Base-by-base conservation (phyloP, 306 rosid species). In the Dicorynia guianensis region DNA sequence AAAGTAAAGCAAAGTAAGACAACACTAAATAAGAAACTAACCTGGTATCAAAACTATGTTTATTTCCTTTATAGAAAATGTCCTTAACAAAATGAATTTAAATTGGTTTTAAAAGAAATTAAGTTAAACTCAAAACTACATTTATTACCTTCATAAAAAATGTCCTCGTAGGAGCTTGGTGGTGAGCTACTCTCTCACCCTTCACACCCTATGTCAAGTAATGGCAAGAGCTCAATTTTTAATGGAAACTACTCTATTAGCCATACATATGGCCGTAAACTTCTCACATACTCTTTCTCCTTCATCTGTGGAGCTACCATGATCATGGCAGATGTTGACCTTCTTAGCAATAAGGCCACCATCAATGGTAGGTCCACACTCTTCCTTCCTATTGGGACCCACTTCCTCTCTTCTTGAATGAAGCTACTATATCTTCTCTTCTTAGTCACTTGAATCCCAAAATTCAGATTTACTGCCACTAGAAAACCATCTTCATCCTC, bases 401-500 rank as follows among this genome's bases (percentile, higher is more conserved):
- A 90, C 67, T 90, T 97, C 35, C 99, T 72, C 19, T 95, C 99
- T 60, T 95, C 93, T 15, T 79, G 63, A 6, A 93, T 91, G 53
- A 93, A 93, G 70, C 97, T 93, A 34, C 99, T 95, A 68, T 95
- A 96, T 39, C 99, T 85, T 63, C 99, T 86, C 72, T 79, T 77
- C 25, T 89, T 92, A 0, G 91, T 42, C 34, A 80, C 39, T 35
- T 76, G 84, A 7, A 85, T 13, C 35, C 86, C 93, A 18, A 91
- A 89, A 50, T 75, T 89, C 12, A 95, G 97, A 82, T 87, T 89
- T 84, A 90, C 98, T 15, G 93, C 96, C 53, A 92, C 99, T 3
- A 95, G 78, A 60, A 92, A 95, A 0, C 97, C 97, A 55, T 92
- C 99, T 18, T 92, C 99, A 78, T 95, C 99, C 61, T 95, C 99